These are phyloP conservation scores for Podospora bellae-mahoneyi DNA, from an alignment of 495 filamentous ascomycete genomes.

Conservation along the genomic window DNA sequence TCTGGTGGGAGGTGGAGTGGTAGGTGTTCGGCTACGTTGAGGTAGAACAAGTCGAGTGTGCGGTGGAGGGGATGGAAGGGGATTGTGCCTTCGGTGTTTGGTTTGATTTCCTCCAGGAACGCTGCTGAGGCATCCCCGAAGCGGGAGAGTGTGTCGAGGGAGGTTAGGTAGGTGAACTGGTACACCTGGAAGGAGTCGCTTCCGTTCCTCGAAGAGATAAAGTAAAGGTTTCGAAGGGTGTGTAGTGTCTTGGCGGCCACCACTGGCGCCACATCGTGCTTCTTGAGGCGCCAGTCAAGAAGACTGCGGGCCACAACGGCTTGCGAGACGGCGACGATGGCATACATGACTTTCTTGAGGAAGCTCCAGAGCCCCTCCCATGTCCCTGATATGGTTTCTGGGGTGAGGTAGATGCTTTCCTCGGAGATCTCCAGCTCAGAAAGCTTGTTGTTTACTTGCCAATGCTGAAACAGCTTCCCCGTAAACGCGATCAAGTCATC, in stretches of 20 bases:
- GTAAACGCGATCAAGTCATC: slow-evolving; percentile 71
- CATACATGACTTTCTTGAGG: slow-evolving; percentile 75
- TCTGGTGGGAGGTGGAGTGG: slow-evolving; percentile 62
- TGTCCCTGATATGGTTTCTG: slow-evolving; percentile 65
- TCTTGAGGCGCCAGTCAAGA: slow-evolving; percentile 42
- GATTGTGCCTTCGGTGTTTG: slow-evolving; percentile 55
- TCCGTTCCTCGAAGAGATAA: slow-evolving; percentile 77
- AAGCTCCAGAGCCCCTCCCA: slow-evolving; percentile 78
- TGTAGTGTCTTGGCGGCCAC: slow-evolving; percentile 75
- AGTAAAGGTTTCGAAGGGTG: slow-evolving; percentile 78
- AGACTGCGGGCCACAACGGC: slow-evolving; percentile 65
- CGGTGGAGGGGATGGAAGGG: slow-evolving; percentile 73
- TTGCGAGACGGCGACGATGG: slow-evolving; percentile 70
- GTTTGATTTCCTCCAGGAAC: slow-evolving; percentile 65
- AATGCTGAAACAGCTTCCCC: slow-evolving; percentile 68
- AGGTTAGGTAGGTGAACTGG: slow-evolving; percentile 77
- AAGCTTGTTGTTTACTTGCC: slow-evolving; percentile 73
- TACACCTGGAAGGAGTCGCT: slow-evolving; percentile 72
- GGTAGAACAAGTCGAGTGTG: slow-evolving; percentile 83
- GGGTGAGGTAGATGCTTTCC: slow-evolving; percentile 63
- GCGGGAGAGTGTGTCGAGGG: slow-evolving; percentile 81
- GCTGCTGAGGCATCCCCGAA: slow-evolving; percentile 66
- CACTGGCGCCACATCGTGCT: slow-evolving; percentile 56
- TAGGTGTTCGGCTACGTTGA: slow-evolving; percentile 87
- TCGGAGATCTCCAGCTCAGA: slow-evolving; percentile 78